Percentiles rank a stretch among this genome's conserved stretches.
These are phyloP conservation scores for Leccinum fibrillosum DNA, from an alignment of 768 basidiomycete species.

Conservation along the genomic window DNA sequence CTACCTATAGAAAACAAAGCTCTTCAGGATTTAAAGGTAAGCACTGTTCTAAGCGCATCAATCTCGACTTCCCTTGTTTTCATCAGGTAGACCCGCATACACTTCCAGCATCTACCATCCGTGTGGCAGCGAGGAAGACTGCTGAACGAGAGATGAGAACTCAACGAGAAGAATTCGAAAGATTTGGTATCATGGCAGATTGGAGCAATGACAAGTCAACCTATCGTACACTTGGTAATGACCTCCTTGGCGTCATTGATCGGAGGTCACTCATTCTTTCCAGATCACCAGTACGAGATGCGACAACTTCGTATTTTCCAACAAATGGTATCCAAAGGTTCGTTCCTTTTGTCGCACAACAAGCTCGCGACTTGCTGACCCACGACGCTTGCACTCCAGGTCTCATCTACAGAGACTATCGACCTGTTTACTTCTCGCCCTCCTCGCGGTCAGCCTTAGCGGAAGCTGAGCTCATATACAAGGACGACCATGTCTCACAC, in stretches of 20 bases:
- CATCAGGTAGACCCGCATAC: slow-evolving; percentile 52
- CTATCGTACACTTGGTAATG: slow-evolving; percentile 82
- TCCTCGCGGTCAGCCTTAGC: slow-evolving; percentile 92
- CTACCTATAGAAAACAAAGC: slow-evolving; percentile 97
- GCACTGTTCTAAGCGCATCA: slow-evolving; percentile 11
- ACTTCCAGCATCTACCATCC: slow-evolving; percentile 59
- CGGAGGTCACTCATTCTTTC: neutral
- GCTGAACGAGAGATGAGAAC: slow-evolving; percentile 70
- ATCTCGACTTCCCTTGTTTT: neutral
- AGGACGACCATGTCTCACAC: slow-evolving; percentile 83
- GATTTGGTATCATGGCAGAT: slow-evolving; percentile 89
- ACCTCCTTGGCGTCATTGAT: neutral
- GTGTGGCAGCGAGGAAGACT: slow-evolving; percentile 65
- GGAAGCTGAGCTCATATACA: slow-evolving; percentile 91
- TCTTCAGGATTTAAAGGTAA: slow-evolving; percentile 67
- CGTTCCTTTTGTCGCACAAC: neutral
- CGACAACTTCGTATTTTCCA: slow-evolving; percentile 83
- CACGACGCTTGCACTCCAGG: slow-evolving; percentile 38
- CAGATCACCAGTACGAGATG: slow-evolving; percentile 86
- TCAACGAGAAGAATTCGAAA: slow-evolving; percentile 77
- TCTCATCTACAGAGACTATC: slow-evolving; percentile 79
- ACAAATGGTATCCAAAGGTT: slow-evolving; percentile 84
- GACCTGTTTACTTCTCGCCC: slow-evolving; percentile 93
- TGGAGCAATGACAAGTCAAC: slow-evolving; percentile 63
- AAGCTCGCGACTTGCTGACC: neutral